Percentiles rank a stretch among this genome's conserved stretches.
phyloP scores from a whole-genome alignment of 1,284 basidiomycete species.

The Taiwanofungus camphoratus region DNA sequence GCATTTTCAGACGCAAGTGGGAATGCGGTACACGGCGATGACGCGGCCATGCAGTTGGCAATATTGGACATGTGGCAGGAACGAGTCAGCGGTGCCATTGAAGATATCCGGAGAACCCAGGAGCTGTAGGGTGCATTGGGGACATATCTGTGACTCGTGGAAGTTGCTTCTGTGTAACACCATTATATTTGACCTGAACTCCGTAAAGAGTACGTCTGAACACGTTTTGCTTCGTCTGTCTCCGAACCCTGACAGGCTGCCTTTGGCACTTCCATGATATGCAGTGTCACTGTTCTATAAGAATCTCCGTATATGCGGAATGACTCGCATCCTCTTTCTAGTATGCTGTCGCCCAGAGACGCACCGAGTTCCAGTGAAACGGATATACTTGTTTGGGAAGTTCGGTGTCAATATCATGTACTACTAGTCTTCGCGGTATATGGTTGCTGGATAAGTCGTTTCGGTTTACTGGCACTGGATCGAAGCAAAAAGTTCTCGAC shows the following conservation, averaged over 20 bases:
- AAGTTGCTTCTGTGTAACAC: background rate
- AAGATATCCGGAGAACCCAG: conserved; percentile 1
- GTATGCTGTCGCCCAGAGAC: too few species aligned
- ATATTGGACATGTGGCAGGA: conserved; percentile 41
- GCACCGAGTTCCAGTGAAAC: too few species aligned
- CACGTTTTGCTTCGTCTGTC: background rate
- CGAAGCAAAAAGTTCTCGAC: too few species aligned
- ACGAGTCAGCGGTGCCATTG: conserved; percentile 30
- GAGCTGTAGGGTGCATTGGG: background rate
- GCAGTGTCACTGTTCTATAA: too few species aligned
- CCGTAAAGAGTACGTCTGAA: background rate
- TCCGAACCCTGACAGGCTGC: background rate
- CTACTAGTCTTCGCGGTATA: too few species aligned
- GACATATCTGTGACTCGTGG: background rate
- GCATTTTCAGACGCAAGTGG: background rate
- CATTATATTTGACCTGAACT: background rate
- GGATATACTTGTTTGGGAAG: too few species aligned
- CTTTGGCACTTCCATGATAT: background rate
- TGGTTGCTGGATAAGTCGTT: too few species aligned
- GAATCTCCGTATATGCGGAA: too few species aligned
- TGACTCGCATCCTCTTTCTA: too few species aligned
- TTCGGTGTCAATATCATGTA: too few species aligned
- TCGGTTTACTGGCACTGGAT: too few species aligned
- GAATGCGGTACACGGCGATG: background rate
- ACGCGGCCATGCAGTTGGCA: conserved; percentile 30